Evolutionary conservation across 306 rosid genomes (phyloP).

Genomic region (Geum urbanum): DNA sequence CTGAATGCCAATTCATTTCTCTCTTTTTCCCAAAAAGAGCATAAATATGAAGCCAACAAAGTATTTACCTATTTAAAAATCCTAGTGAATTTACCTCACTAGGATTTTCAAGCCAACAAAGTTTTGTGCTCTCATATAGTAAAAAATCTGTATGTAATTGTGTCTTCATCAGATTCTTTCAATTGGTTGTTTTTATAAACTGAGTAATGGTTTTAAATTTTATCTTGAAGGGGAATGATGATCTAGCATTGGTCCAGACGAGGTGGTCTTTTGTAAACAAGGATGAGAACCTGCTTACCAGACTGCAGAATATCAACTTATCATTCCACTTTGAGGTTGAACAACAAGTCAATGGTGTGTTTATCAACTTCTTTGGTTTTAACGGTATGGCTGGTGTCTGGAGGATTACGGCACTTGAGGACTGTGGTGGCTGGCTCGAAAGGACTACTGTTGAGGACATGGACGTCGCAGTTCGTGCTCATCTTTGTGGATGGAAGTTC

Average conservation of each 20-base stretch:
- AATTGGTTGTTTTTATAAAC: neutral
- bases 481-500: slow-evolving; percentile 98
- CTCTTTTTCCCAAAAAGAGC: too few species aligned
- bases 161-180: neutral
- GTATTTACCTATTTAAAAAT: too few species aligned
- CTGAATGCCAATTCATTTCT: neutral
- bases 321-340: slow-evolving; percentile 98
- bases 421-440: slow-evolving; percentile 98
- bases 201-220: slow-evolving; percentile 7
- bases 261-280: slow-evolving; percentile 97
- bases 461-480: slow-evolving; percentile 99
- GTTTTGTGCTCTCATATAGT: neutral
- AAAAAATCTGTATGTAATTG: neutral
- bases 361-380: slow-evolving; percentile 90
- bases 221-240: slow-evolving; percentile 74
- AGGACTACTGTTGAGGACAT: slow-evolving; percentile 97
- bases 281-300: slow-evolving; percentile 96
- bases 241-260: slow-evolving; percentile 88
- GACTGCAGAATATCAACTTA: slow-evolving; percentile 87
- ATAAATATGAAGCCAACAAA: too few species aligned
- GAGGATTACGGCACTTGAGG: slow-evolving; percentile 95
- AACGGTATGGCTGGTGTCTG: slow-evolving; percentile 98
- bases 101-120: neutral
- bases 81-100: too few species aligned
- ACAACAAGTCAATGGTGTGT: slow-evolving; percentile 91